Evolutionary conservation across 257 asterid genomes (phyloP).

Genomic region (Solanum pennellii): DNA sequence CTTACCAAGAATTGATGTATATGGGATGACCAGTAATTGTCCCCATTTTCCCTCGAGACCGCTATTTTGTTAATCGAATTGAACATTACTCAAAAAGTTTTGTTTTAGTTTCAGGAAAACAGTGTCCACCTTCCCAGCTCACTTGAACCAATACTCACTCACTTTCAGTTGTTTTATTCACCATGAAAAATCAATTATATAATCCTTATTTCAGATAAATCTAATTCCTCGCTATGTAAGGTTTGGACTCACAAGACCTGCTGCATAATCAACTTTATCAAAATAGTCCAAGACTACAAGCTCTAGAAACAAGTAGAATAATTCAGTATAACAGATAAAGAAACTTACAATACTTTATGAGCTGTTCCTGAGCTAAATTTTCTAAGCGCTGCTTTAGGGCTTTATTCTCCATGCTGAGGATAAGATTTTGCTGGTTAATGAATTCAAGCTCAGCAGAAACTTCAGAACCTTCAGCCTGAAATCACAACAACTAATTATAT

Average conservation of each 20-base stretch:
- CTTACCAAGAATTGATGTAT: background rate
- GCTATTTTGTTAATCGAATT: background rate
- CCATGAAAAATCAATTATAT: background rate
- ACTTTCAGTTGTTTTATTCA: background rate
- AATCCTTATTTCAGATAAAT: background rate
- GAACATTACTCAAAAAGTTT: background rate
- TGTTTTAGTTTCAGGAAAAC: background rate
- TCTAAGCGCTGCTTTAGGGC: conserved; percentile 86
- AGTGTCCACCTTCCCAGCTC: background rate
- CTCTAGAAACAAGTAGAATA: background rate
- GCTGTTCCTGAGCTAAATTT: conserved; percentile 80
- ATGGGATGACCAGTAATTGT: background rate
- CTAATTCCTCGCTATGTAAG: background rate
- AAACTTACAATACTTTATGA: conserved; percentile 69
- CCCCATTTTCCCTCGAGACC: background rate
- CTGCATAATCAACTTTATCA: background rate
- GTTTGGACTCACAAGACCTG: background rate
- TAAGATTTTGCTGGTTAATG: conserved; percentile 79
- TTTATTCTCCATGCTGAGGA: conserved; percentile 86
- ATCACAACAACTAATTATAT: conserved; percentile 8
- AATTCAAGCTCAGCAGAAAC: conserved; percentile 87
- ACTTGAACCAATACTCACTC: background rate
- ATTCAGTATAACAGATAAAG: background rate
- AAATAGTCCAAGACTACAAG: background rate
- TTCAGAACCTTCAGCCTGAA: conserved; percentile 82